Evolutionary conservation across 148 eudicot genomes (phyloP).

Genomic region (Rheum nobile): DNA sequence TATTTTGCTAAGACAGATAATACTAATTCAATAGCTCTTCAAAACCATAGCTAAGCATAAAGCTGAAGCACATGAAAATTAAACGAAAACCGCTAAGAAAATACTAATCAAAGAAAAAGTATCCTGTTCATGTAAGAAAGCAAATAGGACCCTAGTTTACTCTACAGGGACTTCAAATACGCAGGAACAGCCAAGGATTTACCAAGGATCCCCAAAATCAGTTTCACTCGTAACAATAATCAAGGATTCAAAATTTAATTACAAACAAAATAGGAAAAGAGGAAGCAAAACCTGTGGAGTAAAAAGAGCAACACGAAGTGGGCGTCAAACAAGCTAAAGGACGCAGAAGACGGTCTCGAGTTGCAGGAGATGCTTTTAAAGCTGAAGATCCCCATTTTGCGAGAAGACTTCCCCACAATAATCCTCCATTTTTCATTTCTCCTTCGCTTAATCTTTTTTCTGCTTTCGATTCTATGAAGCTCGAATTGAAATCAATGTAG

Average conservation of each 20-base stretch:
- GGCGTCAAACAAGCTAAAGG: background rate
- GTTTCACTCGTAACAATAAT: background rate
- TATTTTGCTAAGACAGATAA: background rate
- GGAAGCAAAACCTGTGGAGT: slow-evolving; percentile 1
- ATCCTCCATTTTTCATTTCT: slow-evolving; percentile 2
- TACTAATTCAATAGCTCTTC: background rate
- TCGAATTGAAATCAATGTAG: background rate
- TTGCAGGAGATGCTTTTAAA: background rate
- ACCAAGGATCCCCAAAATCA: background rate
- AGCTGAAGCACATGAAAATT: background rate
- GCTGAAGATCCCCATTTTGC: slow-evolving; percentile 5
- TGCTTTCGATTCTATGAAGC: background rate
- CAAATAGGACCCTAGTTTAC: background rate
- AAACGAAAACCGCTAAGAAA: too few species aligned
- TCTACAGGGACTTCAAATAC: background rate
- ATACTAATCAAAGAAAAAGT: background rate
- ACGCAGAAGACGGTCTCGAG: background rate
- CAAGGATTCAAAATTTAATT: background rate
- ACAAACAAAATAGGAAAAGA: background rate
- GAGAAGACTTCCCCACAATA: slow-evolving; percentile 1
- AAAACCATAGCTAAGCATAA: background rate
- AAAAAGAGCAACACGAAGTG: background rate
- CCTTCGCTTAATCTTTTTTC: background rate
- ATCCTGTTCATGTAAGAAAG: background rate
- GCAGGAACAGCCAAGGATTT: background rate